Evolutionary conservation across 495 filamentous ascomycete species (phyloP).

Genomic region (Xylaria grammica): DNA sequence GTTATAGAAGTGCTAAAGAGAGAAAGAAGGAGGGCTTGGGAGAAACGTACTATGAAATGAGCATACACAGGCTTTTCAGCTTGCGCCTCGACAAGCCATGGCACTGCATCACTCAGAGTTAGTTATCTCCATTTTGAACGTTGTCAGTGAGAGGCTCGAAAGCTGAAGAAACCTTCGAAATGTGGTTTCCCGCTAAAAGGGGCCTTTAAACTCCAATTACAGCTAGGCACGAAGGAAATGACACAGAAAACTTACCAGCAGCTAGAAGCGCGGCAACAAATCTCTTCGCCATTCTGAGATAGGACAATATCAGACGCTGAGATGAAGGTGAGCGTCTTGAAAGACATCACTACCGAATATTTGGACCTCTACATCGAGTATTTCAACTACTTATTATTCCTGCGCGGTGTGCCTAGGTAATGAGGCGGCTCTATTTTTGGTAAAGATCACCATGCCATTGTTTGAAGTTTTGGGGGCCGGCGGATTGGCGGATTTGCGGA

Average conservation of each 20-base stretch:
- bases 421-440: background rate
- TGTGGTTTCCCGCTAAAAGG: no score
- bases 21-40: conserved; percentile 25
- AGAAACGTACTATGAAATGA: conserved; percentile 50
- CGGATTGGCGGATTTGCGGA: no score
- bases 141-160: background rate
- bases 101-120: conserved; percentile 2
- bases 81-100: conserved; percentile 18
- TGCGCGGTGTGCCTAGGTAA: background rate
- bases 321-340: background rate
- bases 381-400: background rate
- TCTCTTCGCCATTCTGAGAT: conserved; percentile 12
- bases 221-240: no score
- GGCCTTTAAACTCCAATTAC: no score
- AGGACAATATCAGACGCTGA: background rate
- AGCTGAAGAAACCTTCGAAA: background rate
- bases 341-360: background rate
- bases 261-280: conserved; percentile 6
- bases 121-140: background rate
- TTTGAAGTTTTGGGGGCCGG: background rate
- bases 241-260: background rate
- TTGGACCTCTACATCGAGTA: background rate
- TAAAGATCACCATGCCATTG: conserved; percentile 9
- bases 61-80: conserved; percentile 46
- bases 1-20: background rate